Evolutionary conservation across 805 yeast genomes (phyloP).

Genomic region (Yamadazyma takamatsuzukensis): DNA sequence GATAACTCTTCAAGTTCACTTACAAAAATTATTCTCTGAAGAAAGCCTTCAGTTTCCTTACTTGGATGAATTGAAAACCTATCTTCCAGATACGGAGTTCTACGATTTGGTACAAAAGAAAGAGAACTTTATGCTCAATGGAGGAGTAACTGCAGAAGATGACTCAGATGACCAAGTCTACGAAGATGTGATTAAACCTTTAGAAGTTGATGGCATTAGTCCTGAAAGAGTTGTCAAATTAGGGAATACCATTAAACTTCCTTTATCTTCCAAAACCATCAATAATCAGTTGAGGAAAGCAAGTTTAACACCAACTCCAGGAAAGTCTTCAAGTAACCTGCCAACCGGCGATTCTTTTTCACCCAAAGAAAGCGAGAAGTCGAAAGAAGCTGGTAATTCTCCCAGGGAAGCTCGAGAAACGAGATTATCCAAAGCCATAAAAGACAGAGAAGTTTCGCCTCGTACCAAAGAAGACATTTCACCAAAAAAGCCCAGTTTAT

Average conservation of each 20-base stretch:
- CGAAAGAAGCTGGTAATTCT: too few species aligned
- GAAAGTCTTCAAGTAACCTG: background rate
- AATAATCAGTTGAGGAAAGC: constrained; percentile 22
- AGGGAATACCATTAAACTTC: constrained; percentile 25
- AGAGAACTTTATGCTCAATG: constrained; percentile 24
- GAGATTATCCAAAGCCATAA: too few species aligned
- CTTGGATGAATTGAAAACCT: constrained; percentile 17
- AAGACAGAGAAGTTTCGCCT: constrained; percentile 2
- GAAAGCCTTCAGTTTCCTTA: constrained; percentile 19
- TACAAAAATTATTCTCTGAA: constrained; percentile 17
- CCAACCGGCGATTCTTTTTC: background rate
- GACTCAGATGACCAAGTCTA: constrained; percentile 7
- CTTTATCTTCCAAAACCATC: constrained; percentile 26
- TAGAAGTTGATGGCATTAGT: constrained; percentile 8
- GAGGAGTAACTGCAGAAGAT: constrained; percentile 14
- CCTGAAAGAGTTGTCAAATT: constrained; percentile 26
- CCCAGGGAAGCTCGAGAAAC: too few species aligned
- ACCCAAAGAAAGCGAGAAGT: constrained; percentile 3
- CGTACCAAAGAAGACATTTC: too few species aligned
- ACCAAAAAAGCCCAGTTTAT: constrained; percentile 2
- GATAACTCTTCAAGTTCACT: constrained; percentile 19
- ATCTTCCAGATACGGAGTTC: constrained; percentile 22
- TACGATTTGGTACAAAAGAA: constrained; percentile 29
- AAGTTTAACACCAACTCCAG: constrained; percentile 4
- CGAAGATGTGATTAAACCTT: constrained; percentile 3